phyloP scores from a whole-genome alignment of 495 filamentous ascomycete species.

The Darksidea phi region DNA sequence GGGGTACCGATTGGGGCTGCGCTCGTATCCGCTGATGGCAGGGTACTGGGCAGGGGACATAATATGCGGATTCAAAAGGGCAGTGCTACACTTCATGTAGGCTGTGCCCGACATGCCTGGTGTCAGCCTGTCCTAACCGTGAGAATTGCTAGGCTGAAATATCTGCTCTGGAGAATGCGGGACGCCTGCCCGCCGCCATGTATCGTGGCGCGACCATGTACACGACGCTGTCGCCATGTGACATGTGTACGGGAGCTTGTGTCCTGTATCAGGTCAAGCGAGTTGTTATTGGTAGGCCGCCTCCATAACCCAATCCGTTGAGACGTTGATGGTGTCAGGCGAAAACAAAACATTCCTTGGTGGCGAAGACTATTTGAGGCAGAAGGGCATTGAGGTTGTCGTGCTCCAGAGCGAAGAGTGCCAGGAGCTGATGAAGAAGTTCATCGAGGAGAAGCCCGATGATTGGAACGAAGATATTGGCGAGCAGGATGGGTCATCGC shows the following conservation, averaged over 20 bases:
- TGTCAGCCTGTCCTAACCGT: neutral
- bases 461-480: conserved; percentile 53
- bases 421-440: conserved; percentile 70
- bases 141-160: conserved; percentile 65
- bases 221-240: conserved; percentile 82
- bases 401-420: conserved; percentile 69
- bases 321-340: conserved; percentile 44
- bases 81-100: conserved; percentile 73
- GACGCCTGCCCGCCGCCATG: conserved; percentile 67
- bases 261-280: conserved; percentile 76
- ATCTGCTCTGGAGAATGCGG: conserved; percentile 73
- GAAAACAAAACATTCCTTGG: conserved; percentile 79
- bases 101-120: conserved; percentile 30
- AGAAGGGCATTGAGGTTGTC: conserved; percentile 71
- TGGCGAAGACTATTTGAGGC: conserved; percentile 70
- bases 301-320: neutral
- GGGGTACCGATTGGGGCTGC: conserved; percentile 82
- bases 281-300: conserved; percentile 59
- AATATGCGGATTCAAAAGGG: conserved; percentile 79
- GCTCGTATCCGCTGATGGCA: conserved; percentile 67
- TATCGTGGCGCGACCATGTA: conserved; percentile 81
- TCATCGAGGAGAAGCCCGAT: conserved; percentile 73
- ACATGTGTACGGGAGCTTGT: conserved; percentile 86
- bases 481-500: conserved; percentile 13
- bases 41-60: conserved; percentile 74